Evolutionary conservation across 495 filamentous ascomycete genomes (phyloP), one percentile per base, ranked within the genome.

Genomic region (Hyphodiscus hymeniophilus): DNA sequence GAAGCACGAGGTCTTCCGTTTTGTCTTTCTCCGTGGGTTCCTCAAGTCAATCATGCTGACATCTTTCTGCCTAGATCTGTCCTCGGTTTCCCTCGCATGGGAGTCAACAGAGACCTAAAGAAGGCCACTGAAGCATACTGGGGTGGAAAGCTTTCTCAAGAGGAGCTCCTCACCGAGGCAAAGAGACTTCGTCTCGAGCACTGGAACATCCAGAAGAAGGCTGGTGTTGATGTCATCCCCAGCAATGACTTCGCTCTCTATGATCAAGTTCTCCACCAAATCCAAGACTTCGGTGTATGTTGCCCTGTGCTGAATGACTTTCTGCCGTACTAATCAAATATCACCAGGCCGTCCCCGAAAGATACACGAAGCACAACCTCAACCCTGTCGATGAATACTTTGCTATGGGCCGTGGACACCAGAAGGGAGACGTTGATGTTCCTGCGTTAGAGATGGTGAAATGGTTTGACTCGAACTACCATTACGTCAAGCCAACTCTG

Each of bases 401-500:
- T 66, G 94, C 92, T 65, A 94, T 97, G 92, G 92, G 94, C 62
- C 84, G 92, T 79, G 92, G 92, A 66, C 90, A 88, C 68, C 92
- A 98, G 71, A 89, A 86, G 76, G 75, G 77, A 47, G 88, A 82
- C 56, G 78, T 98, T 55, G 92, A 98, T 73, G 92, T 98, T 59
- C 90, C 91, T 40, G 75, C 73, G 61, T 75, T 97, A 66, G 92
- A 98, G 77, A 98, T 98, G 92, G 92, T 98, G 45, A 98, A 98
- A 75, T 98, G 94, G 92, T 98, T 98, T 67, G 92, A 98, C 77
- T 94, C 88, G 56, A 98, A 98, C 83, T 98, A 98, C 81, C 92
- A 98, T 79, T 97, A 97, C 74, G 92, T 97, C 70, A 96, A 96
- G 80, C 92, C 92, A 49, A 95, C 92, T 50, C 78, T 98, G 48